Base-by-base conservation (phyloP, 495 filamentous ascomycete species). In the Podospora comata region DNA sequence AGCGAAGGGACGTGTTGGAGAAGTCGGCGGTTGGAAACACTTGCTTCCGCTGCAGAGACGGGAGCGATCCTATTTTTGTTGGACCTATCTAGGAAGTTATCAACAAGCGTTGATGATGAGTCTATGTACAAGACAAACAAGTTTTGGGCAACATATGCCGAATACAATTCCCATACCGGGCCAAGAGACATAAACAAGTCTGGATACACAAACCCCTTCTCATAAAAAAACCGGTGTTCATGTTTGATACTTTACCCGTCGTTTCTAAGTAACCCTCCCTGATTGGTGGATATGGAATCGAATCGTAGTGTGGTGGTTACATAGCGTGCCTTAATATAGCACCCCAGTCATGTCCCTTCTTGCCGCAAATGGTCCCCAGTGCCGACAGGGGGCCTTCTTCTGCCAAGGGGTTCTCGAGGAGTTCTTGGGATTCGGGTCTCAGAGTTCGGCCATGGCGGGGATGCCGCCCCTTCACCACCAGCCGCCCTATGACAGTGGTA, bases 1-100 rank as follows among this genome's bases (percentile, higher is more conserved):
- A 70, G 62, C 16, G 30, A 48, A 19, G 20, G 68, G 57, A 59
- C 23, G 54, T 16, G 16, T 5, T 15, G 53, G 13, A 11, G 53
- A 23, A 44, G 65, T 62, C 54, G 69, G 71, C 73, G 73, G 71
- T 71, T 75, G 73, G 73, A 73, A 68, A 18, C 39, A n/a, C 53
- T 57, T 65, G 48, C 30, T 57, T 65, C 64, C 54, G 64, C 13
- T 65, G 64, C 53, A 57, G 28, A 30, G 26, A 48, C 64, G 64
- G 64, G 64, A 58, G 59, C 13, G 19, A 61, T 18, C 26, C 64
- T 57, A 65, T 65, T 65, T 65, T 65, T 65, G 64, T 65, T 65
- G 64, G 19, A 20, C 26, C 30, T 27, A 32, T 63, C 30, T 27
- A 32, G 44, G 4, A 28, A 53, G 18, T 23, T n/a, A 39, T 63